Evolutionary conservation across 2,329 filamentous ascomycete genomes (phyloP).

Genomic region (Fusarium multiceps): DNA sequence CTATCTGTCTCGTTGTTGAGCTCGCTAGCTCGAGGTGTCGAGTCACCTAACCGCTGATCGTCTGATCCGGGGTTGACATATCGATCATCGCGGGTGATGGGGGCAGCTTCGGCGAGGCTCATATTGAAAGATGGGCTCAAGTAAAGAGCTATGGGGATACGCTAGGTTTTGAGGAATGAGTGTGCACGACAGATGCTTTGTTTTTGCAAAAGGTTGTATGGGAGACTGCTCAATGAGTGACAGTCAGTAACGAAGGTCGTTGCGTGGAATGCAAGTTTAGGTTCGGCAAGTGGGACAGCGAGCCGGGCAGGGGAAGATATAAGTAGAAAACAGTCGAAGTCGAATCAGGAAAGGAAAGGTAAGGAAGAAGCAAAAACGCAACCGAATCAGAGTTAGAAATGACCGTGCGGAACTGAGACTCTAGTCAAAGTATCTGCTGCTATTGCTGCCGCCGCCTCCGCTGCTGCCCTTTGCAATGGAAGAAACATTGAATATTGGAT

Average conservation of each 20-base stretch:
- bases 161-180: not conserved
- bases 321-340: not conserved
- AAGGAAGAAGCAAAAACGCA: slow-evolving; percentile 13
- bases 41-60: slow-evolving; percentile 47
- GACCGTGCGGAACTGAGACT: slow-evolving; percentile 40
- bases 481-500: slow-evolving; percentile 45
- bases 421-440: slow-evolving; percentile 1
- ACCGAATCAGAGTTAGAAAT: not conserved
- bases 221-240: slow-evolving; percentile 19
- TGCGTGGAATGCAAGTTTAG: slow-evolving; percentile 29
- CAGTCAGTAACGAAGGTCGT: slow-evolving; percentile 31
- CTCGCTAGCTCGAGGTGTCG: slow-evolving; percentile 49
- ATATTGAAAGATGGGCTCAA: slow-evolving; percentile 34
- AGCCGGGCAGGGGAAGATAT: slow-evolving; percentile 1
- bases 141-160: not conserved
- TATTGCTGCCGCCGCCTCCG: slow-evolving; percentile 15
- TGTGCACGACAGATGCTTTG: slow-evolving; percentile 2
- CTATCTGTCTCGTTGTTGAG: slow-evolving; percentile 58
- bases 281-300: slow-evolving; percentile 19
- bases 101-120: slow-evolving; percentile 48
- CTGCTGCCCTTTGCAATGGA: slow-evolving; percentile 30
- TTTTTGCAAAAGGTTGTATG: slow-evolving; percentile 10
- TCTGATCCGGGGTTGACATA: slow-evolving; percentile 35
- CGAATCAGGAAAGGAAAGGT: not conserved
- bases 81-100: slow-evolving; percentile 33